A percentile compares a stretch with the other conserved stretches of the same genome.
phyloP scores from a whole-genome alignment of 1,284 basidiomycete genomes.

The Cryptococcus hybrid region DNA sequence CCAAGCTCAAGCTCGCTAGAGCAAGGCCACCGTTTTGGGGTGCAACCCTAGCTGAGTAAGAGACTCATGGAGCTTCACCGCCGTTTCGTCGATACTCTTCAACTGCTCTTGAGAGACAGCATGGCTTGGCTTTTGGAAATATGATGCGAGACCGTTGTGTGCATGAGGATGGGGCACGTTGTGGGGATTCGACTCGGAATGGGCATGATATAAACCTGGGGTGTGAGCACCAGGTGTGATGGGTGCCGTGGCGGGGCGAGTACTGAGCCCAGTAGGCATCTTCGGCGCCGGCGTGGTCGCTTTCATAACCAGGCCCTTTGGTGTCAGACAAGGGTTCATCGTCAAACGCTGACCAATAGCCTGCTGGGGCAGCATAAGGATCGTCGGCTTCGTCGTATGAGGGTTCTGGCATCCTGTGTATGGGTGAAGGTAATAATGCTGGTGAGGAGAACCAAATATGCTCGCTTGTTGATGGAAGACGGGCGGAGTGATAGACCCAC shows the following conservation, averaged over 20 bases:
- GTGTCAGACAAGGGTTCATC: not conserved
- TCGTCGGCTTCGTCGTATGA: not conserved
- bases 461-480: constrained; percentile 4
- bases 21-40: constrained; percentile 1
- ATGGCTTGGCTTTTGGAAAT: not conserved
- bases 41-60: not conserved
- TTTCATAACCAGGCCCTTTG: not conserved
- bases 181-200: not conserved
- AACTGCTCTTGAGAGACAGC: not conserved
- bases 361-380: constrained; percentile 6
- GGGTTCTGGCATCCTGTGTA: too few species aligned
- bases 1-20: not conserved
- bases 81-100: not conserved
- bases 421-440: not conserved
- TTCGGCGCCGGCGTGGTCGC: constrained; percentile 21
- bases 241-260: constrained; percentile 13
- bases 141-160: not conserved
- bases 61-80: not conserved
- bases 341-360: constrained; percentile 13
- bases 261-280: constrained; percentile 45
- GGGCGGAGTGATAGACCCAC: constrained; percentile 33
- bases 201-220: not conserved
- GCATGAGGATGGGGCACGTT: not conserved
- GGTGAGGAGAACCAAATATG: not conserved
- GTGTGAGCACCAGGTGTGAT: constrained; percentile 10